phyloP scores from a whole-genome alignment of 2,329 filamentous ascomycete species.

The Fonsecaea nubica region DNA sequence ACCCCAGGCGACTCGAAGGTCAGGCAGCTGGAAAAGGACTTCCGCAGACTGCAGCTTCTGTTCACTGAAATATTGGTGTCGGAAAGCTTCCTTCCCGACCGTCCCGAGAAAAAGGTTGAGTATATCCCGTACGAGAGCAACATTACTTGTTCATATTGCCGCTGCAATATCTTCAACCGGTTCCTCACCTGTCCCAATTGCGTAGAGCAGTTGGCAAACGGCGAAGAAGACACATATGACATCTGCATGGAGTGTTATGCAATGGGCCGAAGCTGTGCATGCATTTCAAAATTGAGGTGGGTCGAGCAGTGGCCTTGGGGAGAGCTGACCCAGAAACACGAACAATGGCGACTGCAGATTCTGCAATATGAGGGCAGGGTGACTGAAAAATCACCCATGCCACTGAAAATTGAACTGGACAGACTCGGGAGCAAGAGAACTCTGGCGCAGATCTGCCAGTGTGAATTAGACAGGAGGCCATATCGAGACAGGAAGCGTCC shows the following conservation, averaged over 20 bases:
- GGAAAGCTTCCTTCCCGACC: constrained; percentile 77
- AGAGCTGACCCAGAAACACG: constrained; percentile 77
- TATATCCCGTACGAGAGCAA: constrained; percentile 84
- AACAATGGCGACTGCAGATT: constrained; percentile 80
- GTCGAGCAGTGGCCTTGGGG: constrained; percentile 92
- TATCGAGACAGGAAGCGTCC: constrained; percentile 81
- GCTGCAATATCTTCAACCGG: constrained; percentile 95
- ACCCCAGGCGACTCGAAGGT: constrained; percentile 58
- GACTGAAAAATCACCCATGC: constrained; percentile 70
- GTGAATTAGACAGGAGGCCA: constrained; percentile 78
- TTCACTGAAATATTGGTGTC: constrained; percentile 81
- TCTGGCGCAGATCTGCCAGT: constrained; percentile 90
- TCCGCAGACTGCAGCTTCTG: constrained; percentile 77
- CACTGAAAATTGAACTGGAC: constrained; percentile 72
- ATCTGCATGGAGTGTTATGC: constrained; percentile 98
- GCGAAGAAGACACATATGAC: constrained; percentile 86
- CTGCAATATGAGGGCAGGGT: constrained; percentile 74
- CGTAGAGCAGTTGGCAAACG: constrained; percentile 68
- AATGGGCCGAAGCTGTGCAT: constrained; percentile 94
- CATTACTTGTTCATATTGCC: constrained; percentile 93
- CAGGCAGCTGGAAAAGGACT: constrained; percentile 79
- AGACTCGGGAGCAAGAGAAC: constrained; percentile 72
- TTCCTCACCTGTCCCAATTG: constrained; percentile 93
- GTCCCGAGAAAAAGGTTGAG: constrained; percentile 70
- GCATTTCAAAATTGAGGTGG: constrained; percentile 84